Percentiles rank a stretch among this genome's conserved stretches.
Conservation (phyloP, 2,329 filamentous ascomycete species). For the Pestalotiopsis sp. region DNA sequence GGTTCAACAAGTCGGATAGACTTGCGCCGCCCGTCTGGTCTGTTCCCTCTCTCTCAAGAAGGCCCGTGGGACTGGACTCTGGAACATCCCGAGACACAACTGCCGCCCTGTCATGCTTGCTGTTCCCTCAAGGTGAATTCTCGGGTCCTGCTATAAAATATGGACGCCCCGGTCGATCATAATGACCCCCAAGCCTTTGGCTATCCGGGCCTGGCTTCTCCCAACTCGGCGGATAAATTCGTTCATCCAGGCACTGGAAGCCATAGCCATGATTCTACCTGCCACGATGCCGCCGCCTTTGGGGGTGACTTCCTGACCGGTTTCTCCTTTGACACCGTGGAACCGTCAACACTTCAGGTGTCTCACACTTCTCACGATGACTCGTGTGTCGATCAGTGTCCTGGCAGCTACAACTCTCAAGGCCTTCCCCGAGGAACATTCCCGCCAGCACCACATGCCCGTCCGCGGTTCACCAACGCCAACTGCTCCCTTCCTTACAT, state of each 20-base stretch:
- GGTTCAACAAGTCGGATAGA: slow-evolving; percentile 1
- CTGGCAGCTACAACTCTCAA: slow-evolving; percentile 8
- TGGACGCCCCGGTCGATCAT: slow-evolving; percentile 5
- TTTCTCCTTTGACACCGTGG: slow-evolving; percentile 4
- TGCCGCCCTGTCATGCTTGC: neutral
- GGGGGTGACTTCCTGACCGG: neutral
- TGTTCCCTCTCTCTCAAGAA: neutral
- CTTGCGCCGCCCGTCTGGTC: neutral
- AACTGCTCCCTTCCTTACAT: neutral
- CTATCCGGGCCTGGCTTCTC: neutral
- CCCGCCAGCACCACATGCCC: neutral
- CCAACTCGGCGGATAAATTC: slow-evolving; percentile 4
- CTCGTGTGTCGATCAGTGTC: slow-evolving; percentile 11
- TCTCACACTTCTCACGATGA: slow-evolving; percentile 12
- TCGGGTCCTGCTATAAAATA: neutral
- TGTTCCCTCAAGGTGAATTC: slow-evolving; percentile 5
- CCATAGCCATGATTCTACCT: slow-evolving; percentile 5
- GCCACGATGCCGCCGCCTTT: neutral
- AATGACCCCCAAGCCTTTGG: neutral
- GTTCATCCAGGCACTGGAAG: neutral
- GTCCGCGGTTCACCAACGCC: neutral
- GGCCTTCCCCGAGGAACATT: slow-evolving; percentile 7
- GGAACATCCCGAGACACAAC: neutral
- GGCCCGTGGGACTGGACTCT: neutral
- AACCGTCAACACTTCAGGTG: slow-evolving; percentile 6